phyloP scores from a whole-genome alignment of 1,284 basidiomycete species.

The Sparassis latifolia region DNA sequence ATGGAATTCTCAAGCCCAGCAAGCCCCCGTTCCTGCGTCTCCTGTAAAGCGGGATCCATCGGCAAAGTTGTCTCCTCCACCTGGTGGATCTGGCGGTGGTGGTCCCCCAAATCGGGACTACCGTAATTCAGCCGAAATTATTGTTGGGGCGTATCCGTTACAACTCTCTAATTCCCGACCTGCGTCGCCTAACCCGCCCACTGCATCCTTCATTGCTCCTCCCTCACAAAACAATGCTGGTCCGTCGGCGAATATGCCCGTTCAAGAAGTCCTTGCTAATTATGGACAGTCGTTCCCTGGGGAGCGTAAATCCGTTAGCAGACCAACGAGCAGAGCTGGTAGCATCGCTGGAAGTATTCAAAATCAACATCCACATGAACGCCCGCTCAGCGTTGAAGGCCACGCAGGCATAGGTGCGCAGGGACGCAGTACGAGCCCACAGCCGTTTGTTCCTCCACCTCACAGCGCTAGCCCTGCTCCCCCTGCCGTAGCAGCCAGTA shows the following conservation, averaged over 20 bases:
- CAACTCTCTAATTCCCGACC: slow-evolving; percentile 49
- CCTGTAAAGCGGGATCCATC: slow-evolving; percentile 11
- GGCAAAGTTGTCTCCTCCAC: slow-evolving; percentile 18
- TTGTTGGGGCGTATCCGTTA: slow-evolving; percentile 68
- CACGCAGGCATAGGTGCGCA: slow-evolving; percentile 78
- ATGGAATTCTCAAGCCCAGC: slow-evolving; percentile 30
- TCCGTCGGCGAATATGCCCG: slow-evolving; percentile 39
- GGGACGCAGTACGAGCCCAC: slow-evolving; percentile 59
- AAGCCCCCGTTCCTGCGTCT: slow-evolving; percentile 14
- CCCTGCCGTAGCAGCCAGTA: slow-evolving; percentile 3
- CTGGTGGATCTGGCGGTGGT: slow-evolving; percentile 15
- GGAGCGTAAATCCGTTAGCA: slow-evolving; percentile 59
- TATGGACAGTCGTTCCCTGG: slow-evolving; percentile 88
- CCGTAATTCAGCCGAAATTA: slow-evolving; percentile 57
- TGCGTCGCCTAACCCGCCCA: slow-evolving; percentile 64
- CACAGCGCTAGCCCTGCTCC: slow-evolving; percentile 41
- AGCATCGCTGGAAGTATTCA: slow-evolving; percentile 11
- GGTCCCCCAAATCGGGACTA: slow-evolving; percentile 39
- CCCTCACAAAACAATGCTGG: slow-evolving; percentile 36
- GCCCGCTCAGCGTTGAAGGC: slow-evolving; percentile 55
- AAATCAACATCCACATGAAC: slow-evolving; percentile 25
- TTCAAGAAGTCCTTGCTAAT: slow-evolving; percentile 68
- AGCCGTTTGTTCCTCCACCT: slow-evolving; percentile 36
- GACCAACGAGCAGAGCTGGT: slow-evolving; percentile 26
- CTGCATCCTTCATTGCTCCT: slow-evolving; percentile 71